Evolutionary conservation across 1,284 basidiomycete genomes (phyloP).

Genomic region (Tilletia caries): DNA sequence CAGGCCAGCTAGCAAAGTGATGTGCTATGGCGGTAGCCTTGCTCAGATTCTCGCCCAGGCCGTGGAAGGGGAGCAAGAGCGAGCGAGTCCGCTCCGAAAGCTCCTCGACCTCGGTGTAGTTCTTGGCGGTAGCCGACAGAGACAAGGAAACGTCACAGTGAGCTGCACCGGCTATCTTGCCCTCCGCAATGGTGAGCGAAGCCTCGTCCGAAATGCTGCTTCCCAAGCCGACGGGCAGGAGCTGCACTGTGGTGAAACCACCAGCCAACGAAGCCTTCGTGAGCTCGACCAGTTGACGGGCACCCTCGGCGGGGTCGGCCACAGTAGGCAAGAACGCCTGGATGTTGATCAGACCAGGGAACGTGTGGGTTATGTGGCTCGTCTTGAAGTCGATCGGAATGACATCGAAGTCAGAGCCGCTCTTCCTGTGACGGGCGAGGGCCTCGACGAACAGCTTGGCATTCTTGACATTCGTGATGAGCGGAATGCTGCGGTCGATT

Average conservation of each 20-base stretch:
- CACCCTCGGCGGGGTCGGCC: constrained; percentile 58
- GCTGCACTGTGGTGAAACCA: constrained; percentile 48
- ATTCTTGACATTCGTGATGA: constrained; percentile 98
- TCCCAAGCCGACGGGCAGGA: constrained; percentile 33
- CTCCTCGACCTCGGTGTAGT: constrained; percentile 31
- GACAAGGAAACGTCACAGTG: constrained; percentile 48
- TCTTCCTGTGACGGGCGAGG: constrained; percentile 65
- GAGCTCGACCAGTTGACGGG: constrained; percentile 62
- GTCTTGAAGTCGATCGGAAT: constrained; percentile 91
- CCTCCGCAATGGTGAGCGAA: constrained; percentile 39
- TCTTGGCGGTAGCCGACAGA: constrained; percentile 39
- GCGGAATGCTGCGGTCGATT: constrained; percentile 95
- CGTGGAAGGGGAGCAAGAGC: constrained; percentile 45
- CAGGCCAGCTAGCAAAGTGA: constrained; percentile 87
- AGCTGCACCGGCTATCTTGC: constrained; percentile 42
- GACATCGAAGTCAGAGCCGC: constrained; percentile 75
- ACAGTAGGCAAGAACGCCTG: constrained; percentile 80
- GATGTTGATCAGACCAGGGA: constrained; percentile 89
- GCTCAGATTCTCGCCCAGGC: constrained; percentile 33
- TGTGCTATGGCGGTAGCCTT: constrained; percentile 64
- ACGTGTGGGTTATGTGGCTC: constrained; percentile 76
- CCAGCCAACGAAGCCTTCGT: constrained; percentile 42
- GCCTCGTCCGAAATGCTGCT: constrained; percentile 32
- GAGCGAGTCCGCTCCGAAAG: constrained; percentile 44
- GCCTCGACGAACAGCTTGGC: constrained; percentile 96